Base-by-base conservation (phyloP, 2,329 filamentous ascomycete genomes). In the Arthrobotrys entomopaga region DNA sequence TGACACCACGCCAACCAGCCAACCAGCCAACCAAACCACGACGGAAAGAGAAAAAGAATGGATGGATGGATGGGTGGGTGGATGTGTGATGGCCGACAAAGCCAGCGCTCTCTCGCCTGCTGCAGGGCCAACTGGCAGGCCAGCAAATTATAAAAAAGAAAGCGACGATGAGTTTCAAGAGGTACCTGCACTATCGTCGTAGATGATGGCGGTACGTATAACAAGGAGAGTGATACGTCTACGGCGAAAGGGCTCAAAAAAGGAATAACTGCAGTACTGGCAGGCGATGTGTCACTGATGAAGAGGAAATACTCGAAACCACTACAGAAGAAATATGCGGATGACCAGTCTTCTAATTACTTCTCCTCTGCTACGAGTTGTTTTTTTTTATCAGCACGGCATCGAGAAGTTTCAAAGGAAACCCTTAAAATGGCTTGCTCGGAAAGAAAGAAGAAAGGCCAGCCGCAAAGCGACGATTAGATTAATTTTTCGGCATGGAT, bases 61-160 rank as follows among this genome's bases (percentile, higher is more conserved):
- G n/a, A n/a, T n/a, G n/a, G n/a, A n/a, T n/a, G n/a, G n/a, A n/a
- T n/a, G n/a, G n/a, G n/a, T n/a, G n/a, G n/a, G n/a, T n/a, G n/a
- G n/a, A 34, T 34, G 29, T 5, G 10, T 10, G 29, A 34, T 34
- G 24, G 24, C 60, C 61, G 40, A 24, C 59, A 71, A 59, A 43
- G 53, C 52, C 66, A 71, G 66, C 52, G 64, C 60, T 72, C 60
- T 65, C 43, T 46, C 16, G 42, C 42, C 22, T 42, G 24, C 60
- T 73, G 69, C 69, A 73, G 54, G 66, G 69, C 69, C 69, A 73
- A 61, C 69, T 73, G 69, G 69, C 69, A 46, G 29, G 42, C 42
- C 42, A 46, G 42, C 42, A 19, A 46, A 46, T 46, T n/a, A 19
- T 46, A 34, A 34, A 34, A 34, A 34, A 8, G 29, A 34, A n/a